Evolutionary conservation across 2,329 filamentous ascomycete species (phyloP), one percentile per base, ranked within the genome.

Genomic region (Aspergillus brunneoviolaceus): DNA sequence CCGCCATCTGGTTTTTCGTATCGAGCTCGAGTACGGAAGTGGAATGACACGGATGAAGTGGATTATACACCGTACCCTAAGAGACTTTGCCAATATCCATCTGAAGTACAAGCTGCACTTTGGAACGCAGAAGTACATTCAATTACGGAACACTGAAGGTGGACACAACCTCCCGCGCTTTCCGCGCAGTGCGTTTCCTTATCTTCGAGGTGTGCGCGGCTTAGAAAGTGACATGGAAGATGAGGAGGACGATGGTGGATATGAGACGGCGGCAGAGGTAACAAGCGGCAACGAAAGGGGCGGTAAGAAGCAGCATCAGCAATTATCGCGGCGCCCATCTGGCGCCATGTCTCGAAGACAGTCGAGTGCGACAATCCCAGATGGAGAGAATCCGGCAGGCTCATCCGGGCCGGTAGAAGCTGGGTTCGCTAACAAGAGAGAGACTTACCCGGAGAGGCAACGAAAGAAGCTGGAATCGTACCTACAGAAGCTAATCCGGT

Each of bases 41-140:
- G 96, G 95, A 0, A 86, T 95, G 58, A 97, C 94, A 57, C 86
- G 95, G 59, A 98, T 99, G 96, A 91, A 91, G 72, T 99, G 95
- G 95, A 89, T 91, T 19, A 91, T 99, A 60, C 88, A 92, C 69
- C 86, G 95, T 57, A 93, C 91, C 10, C 85, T 98, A 45, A 84
- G 87, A 67, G 95, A 99, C 72, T 96, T 99, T 68, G 87, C 91
- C 67, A 96, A 97, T 69, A 81, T 99, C 39, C 95, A 99, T 76
- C 82, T 92, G 70, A 93, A 96, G 68, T 99, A 98, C 83, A 96
- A 95, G 73, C 82, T 96, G 57, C 89, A 93, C 60, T 85, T 90
- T 60, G 88, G 89, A 62, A 93, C 92, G 61, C 91, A 96, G 65
- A 92, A 91, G 67, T 91, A 94, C 65, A 86, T 92, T 39, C 86